Conservation (phyloP, 176 grass and related monocot genomes). For the Panicum miliaceum region DNA sequence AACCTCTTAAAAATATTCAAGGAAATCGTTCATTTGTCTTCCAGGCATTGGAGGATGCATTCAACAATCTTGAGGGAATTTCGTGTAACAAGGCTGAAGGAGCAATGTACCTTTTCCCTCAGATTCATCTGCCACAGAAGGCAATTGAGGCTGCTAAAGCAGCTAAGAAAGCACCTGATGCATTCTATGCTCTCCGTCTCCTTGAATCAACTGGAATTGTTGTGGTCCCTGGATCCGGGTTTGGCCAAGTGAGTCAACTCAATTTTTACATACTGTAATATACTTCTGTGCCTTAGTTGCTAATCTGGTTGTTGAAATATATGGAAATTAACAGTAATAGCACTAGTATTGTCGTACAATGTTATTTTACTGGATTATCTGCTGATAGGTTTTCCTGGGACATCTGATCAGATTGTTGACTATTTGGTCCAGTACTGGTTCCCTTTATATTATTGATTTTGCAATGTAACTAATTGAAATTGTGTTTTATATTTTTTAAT, state of each 20-base stretch:
- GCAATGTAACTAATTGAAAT: too few species aligned
- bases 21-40: background rate
- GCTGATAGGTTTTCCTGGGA: background rate
- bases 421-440: slow-evolving; percentile 9
- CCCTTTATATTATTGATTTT: too few species aligned
- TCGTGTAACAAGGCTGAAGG: slow-evolving; percentile 92
- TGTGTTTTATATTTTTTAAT: too few species aligned
- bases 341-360: background rate
- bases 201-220: slow-evolving; percentile 87
- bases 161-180: slow-evolving; percentile 70
- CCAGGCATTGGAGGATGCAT: slow-evolving; percentile 81
- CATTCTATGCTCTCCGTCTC: slow-evolving; percentile 75
- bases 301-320: background rate
- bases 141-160: slow-evolving; percentile 75
- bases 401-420: background rate
- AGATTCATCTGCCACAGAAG: slow-evolving; percentile 64
- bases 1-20: background rate
- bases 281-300: background rate
- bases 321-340: background rate
- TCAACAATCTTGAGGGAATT: slow-evolving; percentile 78
- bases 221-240: slow-evolving; percentile 82
- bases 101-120: slow-evolving; percentile 90
- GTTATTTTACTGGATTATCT: background rate
- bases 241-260: slow-evolving; percentile 73
- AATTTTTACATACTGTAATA: slow-evolving; percentile 11